These are phyloP conservation scores for Aspergillus campestris DNA, from an alignment of 495 filamentous ascomycete genomes.

Conservation along the genomic window DNA sequence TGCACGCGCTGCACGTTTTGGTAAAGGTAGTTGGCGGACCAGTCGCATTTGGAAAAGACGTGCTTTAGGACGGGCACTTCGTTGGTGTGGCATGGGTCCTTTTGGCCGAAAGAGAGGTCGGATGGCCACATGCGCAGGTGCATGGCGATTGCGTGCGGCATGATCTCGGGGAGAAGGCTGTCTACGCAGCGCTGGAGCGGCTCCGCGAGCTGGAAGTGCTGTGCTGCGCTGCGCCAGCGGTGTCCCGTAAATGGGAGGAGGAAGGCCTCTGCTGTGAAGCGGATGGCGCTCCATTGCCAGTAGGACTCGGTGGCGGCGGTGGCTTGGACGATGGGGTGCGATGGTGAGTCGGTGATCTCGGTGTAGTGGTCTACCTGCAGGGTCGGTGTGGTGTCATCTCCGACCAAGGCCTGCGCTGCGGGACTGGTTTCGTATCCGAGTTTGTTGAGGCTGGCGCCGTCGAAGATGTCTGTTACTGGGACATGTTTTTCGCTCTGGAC, in stretches of 20 bases:
- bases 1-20: neutral
- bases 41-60: neutral
- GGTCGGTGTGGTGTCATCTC: neutral
- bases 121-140: constrained; percentile 1
- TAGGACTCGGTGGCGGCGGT: neutral
- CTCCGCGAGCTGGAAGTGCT: neutral
- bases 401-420: neutral
- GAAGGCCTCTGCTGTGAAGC: neutral
- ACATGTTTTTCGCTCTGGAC: neutral
- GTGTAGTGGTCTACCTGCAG: neutral
- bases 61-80: neutral
- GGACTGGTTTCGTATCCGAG: neutral
- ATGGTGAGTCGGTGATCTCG: neutral
- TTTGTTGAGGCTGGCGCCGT: neutral
- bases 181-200: neutral
- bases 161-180: neutral
- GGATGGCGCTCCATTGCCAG: neutral
- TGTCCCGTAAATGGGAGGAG: neutral
- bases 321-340: neutral
- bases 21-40: neutral
- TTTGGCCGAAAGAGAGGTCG: constrained; percentile 1
- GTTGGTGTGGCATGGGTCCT: neutral
- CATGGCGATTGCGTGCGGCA: neutral
- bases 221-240: neutral
- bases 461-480: neutral